Base-by-base conservation (phyloP, 352 stramenopile species). In the Globisporangium barbulae region DNA sequence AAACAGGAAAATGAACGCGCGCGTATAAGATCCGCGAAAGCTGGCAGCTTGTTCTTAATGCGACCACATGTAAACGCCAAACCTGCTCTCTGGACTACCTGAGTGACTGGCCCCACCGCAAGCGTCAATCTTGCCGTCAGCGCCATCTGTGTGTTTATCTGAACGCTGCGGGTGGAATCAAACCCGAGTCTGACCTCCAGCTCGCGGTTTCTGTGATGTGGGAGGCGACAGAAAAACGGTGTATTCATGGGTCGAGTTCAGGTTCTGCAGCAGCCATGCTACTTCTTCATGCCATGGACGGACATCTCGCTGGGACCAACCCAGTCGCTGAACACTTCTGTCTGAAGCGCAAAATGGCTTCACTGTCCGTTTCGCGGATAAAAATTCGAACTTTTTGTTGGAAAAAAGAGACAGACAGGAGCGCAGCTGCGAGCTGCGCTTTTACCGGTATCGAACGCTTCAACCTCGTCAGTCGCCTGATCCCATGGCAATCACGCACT, bases 311-410 rank as follows among this genome's bases (percentile, higher is more conserved):
- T 41, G 12, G 35, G 35, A 12, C 21, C 41, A 48, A 52, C 28
- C 22, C n/a, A 49, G 44, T 53, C 47, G 28, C 30, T 53, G 47
- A 37, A 21, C 22, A 37, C 47, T 28, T 2, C 25, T 28, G 25
- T 3, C 25, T 54, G n/a, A 54, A 54, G 5, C 25, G 25, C 8
- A 25, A 25, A 37, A 54, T 54, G 48, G 48, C 13, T 54, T 54
- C 48, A 54, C 2, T 52, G 5, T 33, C 47, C 10, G 22, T 54
- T 28, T 35, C 25, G 25, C 13, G 37, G 30, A 28, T 22, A 54
- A 54, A 54, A 54, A 22, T 54, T 37, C 48, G 30, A 56, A 41
- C 19, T 56, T 55, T 56, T 42, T 42, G 15, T 8, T 17, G 25
- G 50, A 19, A 17, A 56, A 56, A 56, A 56, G 25, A 39, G 50